Conservation (phyloP, 495 filamentous ascomycete species). For the Arthonia radiata region DNA sequence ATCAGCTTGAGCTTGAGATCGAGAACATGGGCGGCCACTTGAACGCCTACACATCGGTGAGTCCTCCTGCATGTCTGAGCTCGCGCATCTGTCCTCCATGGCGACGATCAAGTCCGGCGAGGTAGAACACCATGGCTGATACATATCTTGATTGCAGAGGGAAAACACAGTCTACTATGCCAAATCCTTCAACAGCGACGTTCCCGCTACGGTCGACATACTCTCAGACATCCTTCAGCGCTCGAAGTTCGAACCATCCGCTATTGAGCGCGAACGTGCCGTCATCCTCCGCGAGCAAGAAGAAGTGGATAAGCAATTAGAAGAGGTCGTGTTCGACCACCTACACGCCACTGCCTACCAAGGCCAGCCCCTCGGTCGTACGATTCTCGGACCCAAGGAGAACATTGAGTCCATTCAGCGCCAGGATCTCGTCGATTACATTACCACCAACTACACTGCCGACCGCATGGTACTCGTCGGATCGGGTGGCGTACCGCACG, state of each 20-base stretch:
- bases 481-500: constrained; percentile 79
- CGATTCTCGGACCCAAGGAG: constrained; percentile 89
- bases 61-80: constrained; percentile 12
- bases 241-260: constrained; percentile 77
- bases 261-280: constrained; percentile 91
- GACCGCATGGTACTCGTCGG: constrained; percentile 98
- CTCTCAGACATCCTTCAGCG: constrained; percentile 97
- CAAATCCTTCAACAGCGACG: constrained; percentile 93
- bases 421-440: constrained; percentile 75
- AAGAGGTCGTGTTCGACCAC: constrained; percentile 99
- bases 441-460: constrained; percentile 97
- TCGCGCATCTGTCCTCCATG: too few relatives aligned
- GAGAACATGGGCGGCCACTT: constrained; percentile 99
- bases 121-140: too few relatives aligned
- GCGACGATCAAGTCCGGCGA: too few relatives aligned
- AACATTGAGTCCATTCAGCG: constrained; percentile 93
- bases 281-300: constrained; percentile 97
- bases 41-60: constrained; percentile 97
- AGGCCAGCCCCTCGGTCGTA: constrained; percentile 83
- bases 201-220: constrained; percentile 87
- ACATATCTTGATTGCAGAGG: too few relatives aligned
- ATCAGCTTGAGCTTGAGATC: constrained; percentile 95
- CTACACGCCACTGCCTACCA: constrained; percentile 96
- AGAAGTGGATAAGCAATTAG: constrained; percentile 97
- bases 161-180: constrained; percentile 99